Evolutionary conservation across 495 filamentous ascomycete species (phyloP).

Genomic region (Cercophora newfieldiana): DNA sequence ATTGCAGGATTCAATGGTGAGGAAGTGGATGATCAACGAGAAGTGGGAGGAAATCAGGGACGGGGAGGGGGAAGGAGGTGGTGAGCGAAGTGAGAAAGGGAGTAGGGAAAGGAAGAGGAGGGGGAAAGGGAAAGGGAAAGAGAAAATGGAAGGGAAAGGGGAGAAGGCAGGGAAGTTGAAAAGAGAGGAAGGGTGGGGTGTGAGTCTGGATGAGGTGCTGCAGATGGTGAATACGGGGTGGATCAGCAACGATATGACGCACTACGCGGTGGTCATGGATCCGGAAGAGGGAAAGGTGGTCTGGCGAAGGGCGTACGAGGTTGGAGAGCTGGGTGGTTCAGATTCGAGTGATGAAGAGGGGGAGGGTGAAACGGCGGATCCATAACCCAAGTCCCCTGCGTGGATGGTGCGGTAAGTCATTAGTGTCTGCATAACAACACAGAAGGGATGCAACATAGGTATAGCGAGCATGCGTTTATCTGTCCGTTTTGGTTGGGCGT

Average conservation of each 20-base stretch:
- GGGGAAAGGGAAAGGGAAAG: conserved; percentile 3
- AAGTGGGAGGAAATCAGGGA: background rate
- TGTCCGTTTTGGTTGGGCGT: too few species aligned
- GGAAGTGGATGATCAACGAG: conserved; percentile 4
- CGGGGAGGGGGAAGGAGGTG: background rate
- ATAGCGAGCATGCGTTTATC: too few species aligned
- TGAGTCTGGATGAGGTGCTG: conserved; percentile 18
- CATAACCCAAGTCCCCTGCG: too few species aligned
- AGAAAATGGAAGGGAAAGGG: background rate
- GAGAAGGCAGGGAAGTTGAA: background rate
- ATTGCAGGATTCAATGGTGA: conserved; percentile 13
- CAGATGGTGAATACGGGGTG: conserved; percentile 9
- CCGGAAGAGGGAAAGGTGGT: conserved; percentile 16
- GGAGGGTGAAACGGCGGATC: too few species aligned
- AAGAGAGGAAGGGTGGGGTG: background rate
- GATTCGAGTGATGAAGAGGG: background rate
- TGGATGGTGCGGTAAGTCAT: too few species aligned
- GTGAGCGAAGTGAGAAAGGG: background rate
- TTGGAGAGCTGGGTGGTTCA: conserved; percentile 1
- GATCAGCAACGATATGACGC: conserved; percentile 22
- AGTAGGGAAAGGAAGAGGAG: too few species aligned
- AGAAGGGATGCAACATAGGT: too few species aligned
- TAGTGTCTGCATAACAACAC: too few species aligned
- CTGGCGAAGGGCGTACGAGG: conserved; percentile 23
- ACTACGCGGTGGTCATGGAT: conserved; percentile 30